Conservation (phyloP, 2,329 filamentous ascomycete species). For the Sporothrix phasma region DNA sequence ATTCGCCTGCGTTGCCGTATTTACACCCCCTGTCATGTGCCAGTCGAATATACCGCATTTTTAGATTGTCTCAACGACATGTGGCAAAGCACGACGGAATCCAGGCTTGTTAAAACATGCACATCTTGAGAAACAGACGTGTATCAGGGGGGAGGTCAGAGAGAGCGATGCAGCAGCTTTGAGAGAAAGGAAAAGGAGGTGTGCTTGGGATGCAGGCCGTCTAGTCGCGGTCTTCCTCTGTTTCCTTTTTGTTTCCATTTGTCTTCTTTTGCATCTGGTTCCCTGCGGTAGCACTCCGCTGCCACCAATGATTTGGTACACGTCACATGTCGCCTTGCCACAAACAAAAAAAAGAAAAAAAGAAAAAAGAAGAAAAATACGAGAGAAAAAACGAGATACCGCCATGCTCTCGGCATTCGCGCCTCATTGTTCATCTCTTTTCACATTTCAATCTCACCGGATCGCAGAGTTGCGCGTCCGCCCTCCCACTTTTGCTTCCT, state of each 20-base stretch:
- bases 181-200: background rate
- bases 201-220: background rate
- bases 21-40: background rate
- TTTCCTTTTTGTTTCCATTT: background rate
- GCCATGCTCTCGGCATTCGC: no score
- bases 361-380: no score
- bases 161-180: background rate
- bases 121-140: background rate
- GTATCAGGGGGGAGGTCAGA: no score
- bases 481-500: background rate
- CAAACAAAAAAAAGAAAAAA: no score
- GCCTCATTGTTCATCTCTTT: background rate
- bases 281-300: background rate
- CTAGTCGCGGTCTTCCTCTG: no score
- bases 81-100: background rate
- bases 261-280: background rate
- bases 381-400: no score
- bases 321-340: no score
- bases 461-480: no score
- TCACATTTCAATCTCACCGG: no score
- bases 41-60: background rate
- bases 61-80: background rate
- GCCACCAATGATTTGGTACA: background rate
- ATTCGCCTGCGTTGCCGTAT: no score
- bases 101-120: background rate